A percentile compares a stretch with the other conserved stretches of the same genome.
Conservation (phyloP, 495 filamentous ascomycete genomes). For the Tuber umbilicatum region DNA sequence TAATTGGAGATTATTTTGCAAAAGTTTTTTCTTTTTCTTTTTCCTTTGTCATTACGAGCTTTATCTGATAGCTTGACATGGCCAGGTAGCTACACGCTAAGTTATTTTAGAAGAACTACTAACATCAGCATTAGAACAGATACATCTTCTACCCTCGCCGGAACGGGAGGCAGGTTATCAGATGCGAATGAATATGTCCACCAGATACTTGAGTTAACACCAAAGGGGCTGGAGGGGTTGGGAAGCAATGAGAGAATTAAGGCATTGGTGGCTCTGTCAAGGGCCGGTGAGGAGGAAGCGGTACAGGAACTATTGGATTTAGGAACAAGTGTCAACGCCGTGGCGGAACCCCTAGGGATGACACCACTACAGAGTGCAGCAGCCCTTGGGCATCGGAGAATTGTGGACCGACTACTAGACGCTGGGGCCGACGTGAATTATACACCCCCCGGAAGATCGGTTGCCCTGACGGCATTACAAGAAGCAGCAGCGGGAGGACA, state of each 20-base stretch:
- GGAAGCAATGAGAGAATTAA: background rate
- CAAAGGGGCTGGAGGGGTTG: background rate
- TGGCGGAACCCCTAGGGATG: background rate
- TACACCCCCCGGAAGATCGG: background rate
- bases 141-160: background rate
- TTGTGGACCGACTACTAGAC: conserved; percentile 1
- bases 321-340: conserved; percentile 2
- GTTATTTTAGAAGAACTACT: background rate
- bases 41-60: background rate
- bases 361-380: conserved; percentile 8
- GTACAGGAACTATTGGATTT: background rate
- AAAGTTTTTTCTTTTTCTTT: background rate
- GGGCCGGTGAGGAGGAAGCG: background rate
- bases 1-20: background rate
- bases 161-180: background rate
- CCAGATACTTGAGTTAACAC: background rate
- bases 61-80: background rate
- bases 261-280: background rate
- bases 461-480: conserved; percentile 2
- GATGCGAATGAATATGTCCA: background rate
- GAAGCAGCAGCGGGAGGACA: conserved; percentile 9
- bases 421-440: conserved; percentile 8
- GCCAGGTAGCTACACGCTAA: background rate
- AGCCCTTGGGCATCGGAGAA: background rate
- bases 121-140: background rate